These are phyloP conservation scores for Serendipita indica DNA, from an alignment of 768 basidiomycete genomes.

Conservation along the genomic window DNA sequence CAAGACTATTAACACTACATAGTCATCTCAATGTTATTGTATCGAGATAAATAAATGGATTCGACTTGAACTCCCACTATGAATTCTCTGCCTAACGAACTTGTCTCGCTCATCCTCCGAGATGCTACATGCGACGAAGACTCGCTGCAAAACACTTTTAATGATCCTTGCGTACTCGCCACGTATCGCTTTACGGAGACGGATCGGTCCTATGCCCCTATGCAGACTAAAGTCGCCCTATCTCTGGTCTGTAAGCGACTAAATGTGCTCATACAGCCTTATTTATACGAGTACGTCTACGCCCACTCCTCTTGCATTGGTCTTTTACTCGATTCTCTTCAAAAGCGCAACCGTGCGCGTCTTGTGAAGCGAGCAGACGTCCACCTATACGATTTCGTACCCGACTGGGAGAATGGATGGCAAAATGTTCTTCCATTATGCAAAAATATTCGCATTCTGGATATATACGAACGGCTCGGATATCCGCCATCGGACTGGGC, in stretches of 20 bases:
- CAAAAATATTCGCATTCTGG: neutral
- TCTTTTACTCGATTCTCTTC: too few species aligned
- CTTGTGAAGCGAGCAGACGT: neutral
- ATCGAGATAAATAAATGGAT: neutral
- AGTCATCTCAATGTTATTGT: too few species aligned
- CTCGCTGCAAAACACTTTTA: neutral
- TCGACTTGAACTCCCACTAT: neutral
- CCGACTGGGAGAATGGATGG: neutral
- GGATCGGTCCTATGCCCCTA: neutral
- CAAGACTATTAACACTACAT: neutral
- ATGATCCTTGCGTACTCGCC: neutral
- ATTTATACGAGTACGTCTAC: neutral
- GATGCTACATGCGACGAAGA: neutral
- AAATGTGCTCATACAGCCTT: neutral
- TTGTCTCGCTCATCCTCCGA: neutral
- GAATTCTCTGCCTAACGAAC: neutral
- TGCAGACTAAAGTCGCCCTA: neutral
- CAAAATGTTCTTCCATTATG: neutral
- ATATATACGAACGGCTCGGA: neutral
- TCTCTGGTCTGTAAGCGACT: neutral
- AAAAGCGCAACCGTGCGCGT: neutral
- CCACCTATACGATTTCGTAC: neutral
- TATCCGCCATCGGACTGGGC: neutral
- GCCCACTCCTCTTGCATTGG: too few species aligned
- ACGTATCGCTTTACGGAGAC: slow-evolving; percentile 1